Conservation (phyloP, 2,329 filamentous ascomycete species). For the Xylaria sp. region DNA sequence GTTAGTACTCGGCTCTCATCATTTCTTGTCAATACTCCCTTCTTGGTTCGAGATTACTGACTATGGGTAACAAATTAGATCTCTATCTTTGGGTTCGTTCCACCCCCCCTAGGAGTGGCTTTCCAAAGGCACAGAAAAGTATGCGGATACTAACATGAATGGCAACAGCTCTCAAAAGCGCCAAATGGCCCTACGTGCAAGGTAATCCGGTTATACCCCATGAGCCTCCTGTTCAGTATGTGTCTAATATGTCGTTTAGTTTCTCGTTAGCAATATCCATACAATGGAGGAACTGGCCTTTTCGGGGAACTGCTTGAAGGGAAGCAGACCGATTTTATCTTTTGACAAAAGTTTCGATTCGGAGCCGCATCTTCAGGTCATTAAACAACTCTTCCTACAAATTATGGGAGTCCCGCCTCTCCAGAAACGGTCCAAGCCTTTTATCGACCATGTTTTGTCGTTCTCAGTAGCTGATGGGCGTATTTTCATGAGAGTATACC, state of each 20-base stretch:
- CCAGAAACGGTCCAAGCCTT: constrained; percentile 91
- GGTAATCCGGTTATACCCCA: constrained; percentile 12
- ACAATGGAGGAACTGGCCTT: constrained; percentile 80
- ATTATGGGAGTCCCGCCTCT: constrained; percentile 92
- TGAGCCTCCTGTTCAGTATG: not conserved
- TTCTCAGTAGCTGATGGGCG: constrained; percentile 93
- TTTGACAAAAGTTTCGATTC: constrained; percentile 90
- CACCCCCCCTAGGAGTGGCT: not conserved
- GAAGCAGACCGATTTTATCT: constrained; percentile 87
- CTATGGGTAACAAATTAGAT: constrained; percentile 59
- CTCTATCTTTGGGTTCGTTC: constrained; percentile 83
- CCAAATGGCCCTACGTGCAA: constrained; percentile 72
- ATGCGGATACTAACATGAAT: constrained; percentile 7
- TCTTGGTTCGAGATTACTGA: constrained; percentile 4
- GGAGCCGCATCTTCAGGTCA: constrained; percentile 79
- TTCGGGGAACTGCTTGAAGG: constrained; percentile 95
- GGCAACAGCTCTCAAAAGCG: constrained; percentile 69
- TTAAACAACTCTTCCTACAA: constrained; percentile 90
- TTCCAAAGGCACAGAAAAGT: not conserved
- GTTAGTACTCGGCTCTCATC: constrained; percentile 13
- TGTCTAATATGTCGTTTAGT: constrained; percentile 48
- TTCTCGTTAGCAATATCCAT: constrained; percentile 78
- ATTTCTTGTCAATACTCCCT: not conserved
- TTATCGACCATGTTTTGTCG: constrained; percentile 93
- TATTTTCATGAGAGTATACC: constrained; percentile 95